A percentile compares a stretch with the other conserved stretches of the same genome.
These are phyloP conservation scores for Astrothelium subdiscretum DNA, from an alignment of 495 filamentous ascomycete species.

Conservation along the genomic window DNA sequence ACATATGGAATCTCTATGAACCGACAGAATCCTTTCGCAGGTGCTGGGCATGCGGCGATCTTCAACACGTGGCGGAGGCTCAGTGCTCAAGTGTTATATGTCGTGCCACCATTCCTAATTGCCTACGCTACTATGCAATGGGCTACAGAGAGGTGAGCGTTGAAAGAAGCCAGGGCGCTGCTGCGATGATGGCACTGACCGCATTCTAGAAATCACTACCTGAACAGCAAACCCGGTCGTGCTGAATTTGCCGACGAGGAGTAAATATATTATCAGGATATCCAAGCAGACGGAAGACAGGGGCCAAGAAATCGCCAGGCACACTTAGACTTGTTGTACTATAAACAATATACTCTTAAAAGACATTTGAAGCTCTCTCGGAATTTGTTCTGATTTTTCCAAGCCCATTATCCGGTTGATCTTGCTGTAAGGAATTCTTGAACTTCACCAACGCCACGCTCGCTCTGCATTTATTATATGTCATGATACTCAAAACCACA, in stretches of 20 bases:
- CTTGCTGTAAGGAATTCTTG: not conserved
- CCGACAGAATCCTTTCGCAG: conserved; percentile 46
- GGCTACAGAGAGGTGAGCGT: conserved; percentile 66
- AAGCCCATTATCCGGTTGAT: not conserved
- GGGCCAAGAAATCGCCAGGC: not conserved
- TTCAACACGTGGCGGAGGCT: conserved; percentile 54
- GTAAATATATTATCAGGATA: conserved; percentile 18
- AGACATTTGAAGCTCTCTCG: not conserved
- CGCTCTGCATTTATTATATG: no score
- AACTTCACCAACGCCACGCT: not conserved
- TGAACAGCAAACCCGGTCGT: conserved; percentile 84
- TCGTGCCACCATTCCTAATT: conserved; percentile 61
- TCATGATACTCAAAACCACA: not conserved
- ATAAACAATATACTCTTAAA: not conserved
- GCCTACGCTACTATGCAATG: conserved; percentile 75
- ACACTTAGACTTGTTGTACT: not conserved
- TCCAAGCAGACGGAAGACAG: not conserved
- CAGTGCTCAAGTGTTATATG: conserved; percentile 64
- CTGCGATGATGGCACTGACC: conserved; percentile 4
- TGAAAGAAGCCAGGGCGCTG: not conserved
- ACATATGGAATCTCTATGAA: conserved; percentile 39
- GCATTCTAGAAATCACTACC: conserved; percentile 65
- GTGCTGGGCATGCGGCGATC: conserved; percentile 38
- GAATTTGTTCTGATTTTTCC: not conserved
- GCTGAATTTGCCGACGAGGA: conserved; percentile 38